These are phyloP conservation scores for Aotearoamyces nothofagi DNA, from an alignment of 2,329 filamentous ascomycete species.

Conservation along the genomic window DNA sequence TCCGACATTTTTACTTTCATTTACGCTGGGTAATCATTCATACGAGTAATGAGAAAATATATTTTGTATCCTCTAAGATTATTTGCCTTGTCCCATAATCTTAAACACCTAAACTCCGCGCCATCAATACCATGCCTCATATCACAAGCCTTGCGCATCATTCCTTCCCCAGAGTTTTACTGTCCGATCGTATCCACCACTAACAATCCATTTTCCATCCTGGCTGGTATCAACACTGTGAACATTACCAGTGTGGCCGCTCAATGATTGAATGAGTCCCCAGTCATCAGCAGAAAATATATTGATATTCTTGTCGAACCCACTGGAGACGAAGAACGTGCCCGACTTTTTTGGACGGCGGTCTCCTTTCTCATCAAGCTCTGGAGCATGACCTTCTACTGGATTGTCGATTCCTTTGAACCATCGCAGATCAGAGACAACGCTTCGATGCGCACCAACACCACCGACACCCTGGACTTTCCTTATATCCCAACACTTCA, in stretches of 20 bases:
- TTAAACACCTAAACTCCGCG: neutral
- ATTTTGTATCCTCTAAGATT: too few relatives aligned
- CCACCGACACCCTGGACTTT: slow-evolving; percentile 73
- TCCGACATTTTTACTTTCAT: too few relatives aligned
- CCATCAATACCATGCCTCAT: too few relatives aligned
- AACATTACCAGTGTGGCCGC: slow-evolving; percentile 84
- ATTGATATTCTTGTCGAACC: slow-evolving; percentile 92
- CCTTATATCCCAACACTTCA: slow-evolving; percentile 95
- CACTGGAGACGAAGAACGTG: slow-evolving; percentile 80
- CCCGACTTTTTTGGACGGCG: slow-evolving; percentile 68
- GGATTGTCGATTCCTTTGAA: slow-evolving; percentile 77
- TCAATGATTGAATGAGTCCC: slow-evolving; percentile 74
- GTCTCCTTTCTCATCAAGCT: slow-evolving; percentile 48
- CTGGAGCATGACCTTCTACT: slow-evolving; percentile 41
- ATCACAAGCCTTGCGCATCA: slow-evolving; percentile 42
- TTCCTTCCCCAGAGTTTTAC: slow-evolving; percentile 94
- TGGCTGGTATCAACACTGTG: slow-evolving; percentile 77
- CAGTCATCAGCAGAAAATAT: slow-evolving; percentile 95
- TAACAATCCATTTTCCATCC: slow-evolving; percentile 85
- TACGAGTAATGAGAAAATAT: too few relatives aligned
- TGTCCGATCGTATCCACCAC: slow-evolving; percentile 84
- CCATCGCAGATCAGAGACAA: slow-evolving; percentile 88
- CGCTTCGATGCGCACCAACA: slow-evolving; percentile 80
- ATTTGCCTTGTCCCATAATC: too few relatives aligned
- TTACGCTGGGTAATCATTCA: too few relatives aligned